A percentile compares a stretch with the other conserved stretches of the same genome.
Conservation (phyloP, 2,329 filamentous ascomycete species). For the Venturia aucupariae region DNA sequence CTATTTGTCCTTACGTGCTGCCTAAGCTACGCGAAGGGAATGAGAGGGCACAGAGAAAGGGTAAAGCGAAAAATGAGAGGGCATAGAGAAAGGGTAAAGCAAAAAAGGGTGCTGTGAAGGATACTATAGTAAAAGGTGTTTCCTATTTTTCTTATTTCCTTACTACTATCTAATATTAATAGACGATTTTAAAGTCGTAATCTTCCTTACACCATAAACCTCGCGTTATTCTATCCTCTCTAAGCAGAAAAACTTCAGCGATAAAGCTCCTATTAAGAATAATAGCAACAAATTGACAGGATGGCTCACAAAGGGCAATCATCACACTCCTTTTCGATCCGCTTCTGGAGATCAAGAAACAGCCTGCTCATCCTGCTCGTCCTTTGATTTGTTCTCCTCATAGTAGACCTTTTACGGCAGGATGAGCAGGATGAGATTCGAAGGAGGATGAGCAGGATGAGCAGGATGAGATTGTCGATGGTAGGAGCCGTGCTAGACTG, state of each 20-base stretch:
- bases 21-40: conserved; percentile 83
- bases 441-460: too few relatives aligned
- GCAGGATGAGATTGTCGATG: too few relatives aligned
- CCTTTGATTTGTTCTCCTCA: too few relatives aligned
- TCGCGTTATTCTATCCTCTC: conserved; percentile 78
- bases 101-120: too few relatives aligned
- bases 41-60: conserved; percentile 49
- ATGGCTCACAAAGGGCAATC: conserved; percentile 33
- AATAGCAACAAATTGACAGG: conserved; percentile 39
- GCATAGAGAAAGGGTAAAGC: too few relatives aligned
- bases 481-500: too few relatives aligned
- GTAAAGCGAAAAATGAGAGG: conserved; percentile 58
- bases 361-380: too few relatives aligned
- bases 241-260: conserved; percentile 66
- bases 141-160: background rate
- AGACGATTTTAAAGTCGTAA: conserved; percentile 94
- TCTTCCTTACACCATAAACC: conserved; percentile 81
- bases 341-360: conserved; percentile 66
- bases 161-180: conserved; percentile 2
- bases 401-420: too few relatives aligned
- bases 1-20: conserved; percentile 74
- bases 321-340: conserved; percentile 75
- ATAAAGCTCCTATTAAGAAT: conserved; percentile 34
- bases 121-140: conserved; percentile 73
- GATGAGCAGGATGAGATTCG: too few relatives aligned